Percentiles rank a stretch among this genome's conserved stretches.
Conservation (phyloP, 2,329 filamentous ascomycete genomes). For the Hymenoscyphus infarciens region DNA sequence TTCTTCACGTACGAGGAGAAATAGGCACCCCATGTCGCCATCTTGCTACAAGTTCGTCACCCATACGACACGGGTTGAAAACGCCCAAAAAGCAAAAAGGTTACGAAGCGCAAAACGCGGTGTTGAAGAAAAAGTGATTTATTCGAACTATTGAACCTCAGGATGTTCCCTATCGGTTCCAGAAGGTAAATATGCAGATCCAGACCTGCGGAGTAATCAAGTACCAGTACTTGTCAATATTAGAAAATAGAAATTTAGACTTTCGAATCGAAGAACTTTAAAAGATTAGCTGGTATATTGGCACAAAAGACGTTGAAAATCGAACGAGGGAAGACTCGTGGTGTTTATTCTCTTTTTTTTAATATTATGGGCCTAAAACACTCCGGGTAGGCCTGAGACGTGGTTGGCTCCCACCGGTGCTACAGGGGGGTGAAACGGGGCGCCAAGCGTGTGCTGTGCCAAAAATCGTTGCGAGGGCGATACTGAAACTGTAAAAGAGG, state of each 20-base stretch:
- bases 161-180: not conserved
- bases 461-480: not conserved
- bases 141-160: not conserved
- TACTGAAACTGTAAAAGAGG: conserved; percentile 1
- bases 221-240: not conserved
- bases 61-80: conserved; percentile 3
- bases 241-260: not conserved
- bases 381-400: not conserved
- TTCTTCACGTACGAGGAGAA: conserved; percentile 24
- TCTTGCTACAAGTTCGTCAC: not conserved
- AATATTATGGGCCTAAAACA: not conserved
- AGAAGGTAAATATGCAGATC: not conserved
- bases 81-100: not conserved
- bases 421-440: not conserved
- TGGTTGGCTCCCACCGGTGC: not conserved
- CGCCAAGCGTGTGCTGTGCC: conserved; percentile 1
- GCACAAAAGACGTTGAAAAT: not conserved
- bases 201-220: not conserved
- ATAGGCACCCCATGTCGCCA: conserved; percentile 27
- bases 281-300: not conserved
- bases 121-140: not conserved
- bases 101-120: not conserved
- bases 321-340: not conserved
- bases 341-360: not conserved
- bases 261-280: not conserved